Evolutionary conservation across 1,284 basidiomycete species (phyloP), one percentile per base, ranked within the genome.

Genomic region (Cystobasidium pallidum): DNA sequence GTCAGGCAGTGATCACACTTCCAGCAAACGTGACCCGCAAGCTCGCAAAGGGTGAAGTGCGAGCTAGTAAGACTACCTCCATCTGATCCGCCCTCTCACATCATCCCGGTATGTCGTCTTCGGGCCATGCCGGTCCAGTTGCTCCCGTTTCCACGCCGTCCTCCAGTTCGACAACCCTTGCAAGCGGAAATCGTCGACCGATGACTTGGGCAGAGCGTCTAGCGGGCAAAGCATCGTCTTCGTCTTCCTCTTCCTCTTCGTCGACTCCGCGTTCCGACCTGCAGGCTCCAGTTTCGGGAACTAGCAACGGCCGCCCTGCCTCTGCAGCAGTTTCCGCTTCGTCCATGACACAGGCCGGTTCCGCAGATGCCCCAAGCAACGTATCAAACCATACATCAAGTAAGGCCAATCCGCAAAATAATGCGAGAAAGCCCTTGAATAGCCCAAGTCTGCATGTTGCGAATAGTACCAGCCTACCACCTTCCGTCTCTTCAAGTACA

Each of bases 141-240:
- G 54, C 54, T 34, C n/a, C 54, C 8, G 26, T n/a, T 32, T 34
- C 43, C 11, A 15, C 54, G n/a, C 19, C 54, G n/a, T n/a, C 54
- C 19, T 57, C 54, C 26, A 24, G 30, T 32, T 57, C 54, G 19
- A 7, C 54, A 11, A 57, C 30, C 28, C 28, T 34, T 57, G 30
- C 54, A n/a, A 57, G 54, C 32, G 54, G 54, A 32, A 57, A 32
- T n/a, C 17, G 58, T 24, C 58, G 58, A 7, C 28, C 64, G 19
- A 36, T 66, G 64, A 66, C 64, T 39, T 66, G 64, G 64, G 64
- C 64, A 34, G 64, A 66, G 36, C 64, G 64, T 55, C 49, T 66
- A 17, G 64, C 64, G 41, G 64, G 51, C 19, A 57, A 57, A 55
- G 15, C 64, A 49, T 66, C 64, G 36, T 34, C 62, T 34, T 49